Conservation (phyloP, 176 grass and related monocot genomes). For the Hordeum vulgare region MorexV3_pseudomolecules_assembly NC_058521.1:13643748-13644247, state of each 20-base stretch:
- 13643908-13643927: not conserved
- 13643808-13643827: not conserved
- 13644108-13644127: slow-evolving; percentile 77
- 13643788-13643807: not conserved
- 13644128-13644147: not conserved
- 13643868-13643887: not conserved
- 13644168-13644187: not conserved
- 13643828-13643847: not conserved
- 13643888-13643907: not conserved
- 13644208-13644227: slow-evolving; percentile 35
- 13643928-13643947: not conserved
- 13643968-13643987: not conserved
- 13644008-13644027: slow-evolving; percentile 54
- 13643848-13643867: not conserved
- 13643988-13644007: not conserved
- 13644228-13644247: slow-evolving; percentile 96
- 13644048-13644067: slow-evolving; percentile 94
- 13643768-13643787: not conserved
- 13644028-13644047: slow-evolving; percentile 90
- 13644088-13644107: slow-evolving; percentile 83
- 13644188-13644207: not conserved
- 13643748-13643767: not conserved
- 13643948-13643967: not conserved
- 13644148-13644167: not conserved
- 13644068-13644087: slow-evolving; percentile 70